Evolutionary conservation across 139 green algal genomes (phyloP).

Genomic region (Tetraselmis chui): DNA sequence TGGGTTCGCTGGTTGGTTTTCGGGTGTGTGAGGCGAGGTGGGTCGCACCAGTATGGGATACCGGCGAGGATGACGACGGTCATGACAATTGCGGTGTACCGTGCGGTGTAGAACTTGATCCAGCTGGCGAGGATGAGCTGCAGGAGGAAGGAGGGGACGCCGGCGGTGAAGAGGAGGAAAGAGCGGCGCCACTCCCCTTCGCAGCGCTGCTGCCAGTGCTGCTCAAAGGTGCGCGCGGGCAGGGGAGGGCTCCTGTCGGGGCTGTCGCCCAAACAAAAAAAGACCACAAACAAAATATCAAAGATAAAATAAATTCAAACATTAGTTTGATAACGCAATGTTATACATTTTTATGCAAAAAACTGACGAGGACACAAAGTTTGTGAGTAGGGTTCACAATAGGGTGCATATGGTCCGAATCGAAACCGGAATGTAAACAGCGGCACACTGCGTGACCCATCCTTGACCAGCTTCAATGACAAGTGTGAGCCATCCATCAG

Average conservation of each 20-base stretch:
- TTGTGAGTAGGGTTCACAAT: no score
- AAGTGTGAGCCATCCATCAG: no score
- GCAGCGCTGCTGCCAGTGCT: slow-evolving; percentile 54
- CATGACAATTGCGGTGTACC: not conserved
- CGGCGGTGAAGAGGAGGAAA: slow-evolving; percentile 50
- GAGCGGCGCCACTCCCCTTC: slow-evolving; percentile 50
- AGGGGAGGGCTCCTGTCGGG: slow-evolving; percentile 39
- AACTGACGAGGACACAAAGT: no score
- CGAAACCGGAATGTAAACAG: no score
- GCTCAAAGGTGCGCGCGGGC: slow-evolving; percentile 50
- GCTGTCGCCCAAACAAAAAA: slow-evolving; percentile 16
- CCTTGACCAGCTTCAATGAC: no score
- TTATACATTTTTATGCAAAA: no score
- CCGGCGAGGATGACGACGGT: slow-evolving; percentile 5
- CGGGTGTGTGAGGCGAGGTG: not conserved
- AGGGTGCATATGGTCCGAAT: no score
- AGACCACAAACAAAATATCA: no score
- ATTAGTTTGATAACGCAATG: no score
- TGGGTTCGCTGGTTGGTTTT: no score
- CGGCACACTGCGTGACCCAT: no score
- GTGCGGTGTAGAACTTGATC: slow-evolving; percentile 32
- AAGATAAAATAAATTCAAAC: no score
- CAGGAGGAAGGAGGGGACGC: slow-evolving; percentile 29
- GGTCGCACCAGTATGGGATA: not conserved
- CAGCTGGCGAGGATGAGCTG: slow-evolving; percentile 37